Percentiles rank a stretch among this genome's conserved stretches.
phyloP scores from a whole-genome alignment of 495 filamentous ascomycete species.

The Penicillium pulvis region DNA sequence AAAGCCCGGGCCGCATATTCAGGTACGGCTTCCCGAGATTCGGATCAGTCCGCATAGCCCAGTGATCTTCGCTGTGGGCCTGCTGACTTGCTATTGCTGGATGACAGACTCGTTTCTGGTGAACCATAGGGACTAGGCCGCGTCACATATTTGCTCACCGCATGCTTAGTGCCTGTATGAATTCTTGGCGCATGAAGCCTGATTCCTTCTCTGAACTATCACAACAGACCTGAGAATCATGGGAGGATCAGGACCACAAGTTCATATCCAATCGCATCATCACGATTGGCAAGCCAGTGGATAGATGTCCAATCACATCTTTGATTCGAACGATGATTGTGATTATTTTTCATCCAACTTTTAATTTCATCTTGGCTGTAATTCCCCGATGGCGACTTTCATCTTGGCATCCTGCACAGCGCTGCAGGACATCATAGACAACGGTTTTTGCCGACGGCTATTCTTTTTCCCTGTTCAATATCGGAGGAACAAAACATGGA shows the following conservation, averaged over 20 bases:
- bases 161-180: neutral
- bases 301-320: neutral
- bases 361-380: neutral
- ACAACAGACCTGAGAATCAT: neutral
- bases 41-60: neutral
- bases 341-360: neutral
- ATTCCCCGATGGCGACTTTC: neutral
- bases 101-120: neutral
- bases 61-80: neutral
- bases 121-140: neutral
- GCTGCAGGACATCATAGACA: neutral
- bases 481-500: no score
- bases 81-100: neutral
- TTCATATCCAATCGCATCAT: neutral
- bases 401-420: neutral
- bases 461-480: neutral
- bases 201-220: neutral
- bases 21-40: neutral
- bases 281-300: neutral
- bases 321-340: neutral
- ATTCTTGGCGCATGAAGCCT: neutral
- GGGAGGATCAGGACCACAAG: neutral
- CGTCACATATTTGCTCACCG: neutral
- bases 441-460: conserved; percentile 1
- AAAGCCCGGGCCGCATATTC: neutral